Evolutionary conservation across 192 early-diverging fungal genomes (phyloP).

Genomic region (Podila clonocystis): DNA sequence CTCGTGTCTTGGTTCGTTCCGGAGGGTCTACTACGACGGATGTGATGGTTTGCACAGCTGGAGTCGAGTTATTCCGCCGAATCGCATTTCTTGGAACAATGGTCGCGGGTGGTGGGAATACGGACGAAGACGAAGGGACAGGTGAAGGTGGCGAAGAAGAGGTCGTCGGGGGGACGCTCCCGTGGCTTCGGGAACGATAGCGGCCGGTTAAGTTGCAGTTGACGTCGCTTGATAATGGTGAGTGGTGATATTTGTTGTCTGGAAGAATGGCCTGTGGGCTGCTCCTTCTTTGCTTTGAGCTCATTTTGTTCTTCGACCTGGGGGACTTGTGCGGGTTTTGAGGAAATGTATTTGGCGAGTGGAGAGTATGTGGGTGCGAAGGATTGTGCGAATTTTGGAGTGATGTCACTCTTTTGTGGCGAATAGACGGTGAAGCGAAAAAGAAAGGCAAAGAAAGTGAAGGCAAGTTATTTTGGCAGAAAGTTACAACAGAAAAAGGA

Average conservation of each 20-base stretch:
- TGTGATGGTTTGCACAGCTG: constrained; percentile 15
- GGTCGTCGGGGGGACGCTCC: not conserved
- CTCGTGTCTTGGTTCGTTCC: not conserved
- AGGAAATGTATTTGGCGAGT: too few species aligned
- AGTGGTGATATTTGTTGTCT: not conserved
- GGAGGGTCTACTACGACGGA: not conserved
- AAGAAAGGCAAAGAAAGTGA: not conserved
- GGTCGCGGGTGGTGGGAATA: not conserved
- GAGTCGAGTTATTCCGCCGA: constrained; percentile 25
- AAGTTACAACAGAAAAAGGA: constrained; percentile 16
- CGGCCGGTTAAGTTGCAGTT: not conserved
- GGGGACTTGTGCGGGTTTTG: not conserved
- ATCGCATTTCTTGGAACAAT: constrained; percentile 12
- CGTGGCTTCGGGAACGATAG: not conserved
- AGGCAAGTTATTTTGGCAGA: constrained; percentile 3
- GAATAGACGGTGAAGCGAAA: too few species aligned
- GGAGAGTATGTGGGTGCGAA: too few species aligned
- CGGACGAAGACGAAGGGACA: not conserved
- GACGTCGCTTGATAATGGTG: not conserved
- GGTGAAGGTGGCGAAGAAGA: not conserved
- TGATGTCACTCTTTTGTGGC: too few species aligned
- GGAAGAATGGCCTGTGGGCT: not conserved
- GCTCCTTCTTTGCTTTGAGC: not conserved
- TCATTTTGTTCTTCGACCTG: not conserved
- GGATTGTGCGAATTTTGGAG: too few species aligned